phyloP scores from a whole-genome alignment of 306 rosid species.

The Quercus suber region DNA sequence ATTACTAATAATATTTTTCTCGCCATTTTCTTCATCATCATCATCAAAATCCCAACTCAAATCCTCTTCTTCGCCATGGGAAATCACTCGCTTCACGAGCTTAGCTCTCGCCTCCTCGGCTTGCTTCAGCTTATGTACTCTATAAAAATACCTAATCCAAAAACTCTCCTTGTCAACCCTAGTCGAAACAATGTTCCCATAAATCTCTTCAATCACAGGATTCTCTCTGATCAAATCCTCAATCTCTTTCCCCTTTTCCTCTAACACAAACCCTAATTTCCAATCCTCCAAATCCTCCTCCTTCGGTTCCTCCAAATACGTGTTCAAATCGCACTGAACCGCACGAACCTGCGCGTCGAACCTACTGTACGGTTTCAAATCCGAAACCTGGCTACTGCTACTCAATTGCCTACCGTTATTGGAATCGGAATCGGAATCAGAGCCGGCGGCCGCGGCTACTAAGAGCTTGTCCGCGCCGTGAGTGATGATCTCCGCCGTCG shows the following conservation, averaged over 20 bases:
- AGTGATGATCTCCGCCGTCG: slow-evolving; percentile 76
- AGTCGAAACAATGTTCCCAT: slow-evolving; percentile 54
- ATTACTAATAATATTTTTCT: slow-evolving; percentile 21
- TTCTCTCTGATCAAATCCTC: slow-evolving; percentile 52
- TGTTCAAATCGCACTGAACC: slow-evolving; percentile 60
- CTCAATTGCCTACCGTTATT: slow-evolving; percentile 22
- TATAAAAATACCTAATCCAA: slow-evolving; percentile 81
- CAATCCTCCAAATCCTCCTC: slow-evolving; percentile 62
- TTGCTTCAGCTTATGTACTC: slow-evolving; percentile 61
- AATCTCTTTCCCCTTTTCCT: slow-evolving; percentile 55
- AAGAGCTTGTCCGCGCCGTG: slow-evolving; percentile 72
- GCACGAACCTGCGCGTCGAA: slow-evolving; percentile 63
- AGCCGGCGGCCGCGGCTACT: slow-evolving; percentile 19
- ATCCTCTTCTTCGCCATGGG: slow-evolving; percentile 75
- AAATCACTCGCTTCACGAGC: slow-evolving; percentile 76
- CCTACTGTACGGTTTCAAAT: slow-evolving; percentile 69
- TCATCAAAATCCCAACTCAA: slow-evolving; percentile 83
- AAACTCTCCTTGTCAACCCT: slow-evolving; percentile 50
- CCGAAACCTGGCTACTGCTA: slow-evolving; percentile 37
- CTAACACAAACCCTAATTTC: slow-evolving; percentile 70
- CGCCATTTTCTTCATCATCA: slow-evolving; percentile 19
- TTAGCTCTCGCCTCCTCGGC: slow-evolving; percentile 76
- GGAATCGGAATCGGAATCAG: slow-evolving; percentile 59
- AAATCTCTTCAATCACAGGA: slow-evolving; percentile 49
- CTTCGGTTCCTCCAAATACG: slow-evolving; percentile 66